Base-by-base conservation (phyloP, 257 asterid genomes). In the Salvia rosmarinus region DNA sequence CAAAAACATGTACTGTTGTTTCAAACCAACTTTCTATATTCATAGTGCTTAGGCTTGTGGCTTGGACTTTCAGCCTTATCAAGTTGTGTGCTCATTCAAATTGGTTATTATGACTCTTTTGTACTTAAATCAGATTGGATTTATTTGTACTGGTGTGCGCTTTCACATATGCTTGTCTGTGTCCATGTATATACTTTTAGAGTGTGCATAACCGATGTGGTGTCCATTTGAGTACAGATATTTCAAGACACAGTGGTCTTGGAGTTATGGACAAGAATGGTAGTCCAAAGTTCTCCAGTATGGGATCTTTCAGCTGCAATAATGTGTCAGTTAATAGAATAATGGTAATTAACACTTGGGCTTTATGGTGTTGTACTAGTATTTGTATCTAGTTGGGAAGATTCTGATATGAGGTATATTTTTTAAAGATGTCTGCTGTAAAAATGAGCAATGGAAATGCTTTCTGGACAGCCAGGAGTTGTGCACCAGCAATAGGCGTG, bases 391-490 rank as follows among this genome's bases (percentile, higher is more conserved):
- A 13, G 59, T 71, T 54, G 69, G 49, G 13, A 16, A 63, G 14
- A 17, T 49, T 39, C 55, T 73, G 74, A 54, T 44, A 76, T 39
- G 74, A 71, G 67, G 64, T 70, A 61, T 81, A n/a, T n/a, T n/a
- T n/a, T 42, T 64, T 80, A 68, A 79, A 94, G 99, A 75, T 70
- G 55, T 76, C 88, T 74, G 42, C 72, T 23, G 60, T 49, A 30
- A 78, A 77, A 73, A 73, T 57, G 75, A 68, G 71, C 51, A 81
- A 79, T 77, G 83, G 84, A 81, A 78, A 74, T 78, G 78, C 83
- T 81, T 35, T 70, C 39, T 74, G 89, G 85, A 59, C 79, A 35
- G 75, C 85, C 75, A 73, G 83, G 73, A 79, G 66, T 59, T 83
- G 68, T 67, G 69, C 78, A 39, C 79, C 89, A 34, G 52, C 77